These are phyloP conservation scores for Solanum rostratum DNA, from an alignment of 257 asterid genomes.

Conservation along the genomic window DNA sequence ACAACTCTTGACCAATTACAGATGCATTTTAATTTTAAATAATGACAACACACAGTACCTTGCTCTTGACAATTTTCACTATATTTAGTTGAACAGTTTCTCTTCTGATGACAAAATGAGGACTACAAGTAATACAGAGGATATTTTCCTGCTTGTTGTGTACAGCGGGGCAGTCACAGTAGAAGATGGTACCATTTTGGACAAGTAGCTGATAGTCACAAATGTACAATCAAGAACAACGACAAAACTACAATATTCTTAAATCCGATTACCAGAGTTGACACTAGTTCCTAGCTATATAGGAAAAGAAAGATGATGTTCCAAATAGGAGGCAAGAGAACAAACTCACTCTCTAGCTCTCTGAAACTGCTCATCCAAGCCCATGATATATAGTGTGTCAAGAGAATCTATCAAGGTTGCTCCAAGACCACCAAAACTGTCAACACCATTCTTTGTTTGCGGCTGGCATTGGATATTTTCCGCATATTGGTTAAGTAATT, in stretches of 20 bases:
- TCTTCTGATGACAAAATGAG: background rate
- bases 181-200: background rate
- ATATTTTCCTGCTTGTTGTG: background rate
- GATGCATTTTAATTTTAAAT: background rate
- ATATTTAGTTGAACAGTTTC: background rate
- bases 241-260: background rate
- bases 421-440: conserved; percentile 99
- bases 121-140: background rate
- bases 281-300: background rate
- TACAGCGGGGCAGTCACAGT: background rate
- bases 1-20: background rate
- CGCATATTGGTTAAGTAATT: conserved; percentile 1
- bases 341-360: conserved; percentile 88
- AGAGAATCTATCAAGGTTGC: conserved; percentile 94
- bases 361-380: conserved; percentile 89
- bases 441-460: conserved; percentile 72
- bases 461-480: conserved; percentile 52
- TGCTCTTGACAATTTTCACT: background rate
- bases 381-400: conserved; percentile 95
- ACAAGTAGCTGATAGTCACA: background rate
- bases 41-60: background rate
- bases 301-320: background rate
- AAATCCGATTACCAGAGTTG: background rate
- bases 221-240: background rate
- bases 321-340: background rate